A percentile compares a stretch with the other conserved stretches of the same genome.
Evolutionary conservation across 768 basidiomycete species (phyloP).

Genomic region (Xerocomellus amylosporus): DNA sequence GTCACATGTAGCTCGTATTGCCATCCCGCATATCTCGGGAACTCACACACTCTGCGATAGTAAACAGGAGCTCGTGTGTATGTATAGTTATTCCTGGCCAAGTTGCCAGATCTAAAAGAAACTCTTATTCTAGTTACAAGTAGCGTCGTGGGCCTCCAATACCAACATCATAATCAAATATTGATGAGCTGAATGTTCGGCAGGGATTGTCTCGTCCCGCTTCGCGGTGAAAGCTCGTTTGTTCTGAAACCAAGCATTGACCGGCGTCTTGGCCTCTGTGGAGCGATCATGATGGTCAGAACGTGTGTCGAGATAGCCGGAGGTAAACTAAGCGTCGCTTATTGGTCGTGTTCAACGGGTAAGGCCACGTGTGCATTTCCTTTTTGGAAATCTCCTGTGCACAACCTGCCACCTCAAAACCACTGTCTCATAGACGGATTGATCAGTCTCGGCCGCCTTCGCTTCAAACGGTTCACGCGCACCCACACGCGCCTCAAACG

Average conservation of each 20-base stretch:
- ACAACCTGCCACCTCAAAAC: no score
- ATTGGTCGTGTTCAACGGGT: no score
- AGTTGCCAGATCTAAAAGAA: neutral
- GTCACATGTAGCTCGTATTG: neutral
- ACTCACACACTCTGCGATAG: neutral
- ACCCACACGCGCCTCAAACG: no score
- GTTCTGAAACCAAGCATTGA: conserved; percentile 86
- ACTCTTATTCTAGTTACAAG: neutral
- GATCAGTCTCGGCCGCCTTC: no score
- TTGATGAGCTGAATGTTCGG: conserved; percentile 27
- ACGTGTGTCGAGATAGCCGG: neutral
- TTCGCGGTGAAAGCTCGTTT: conserved; percentile 83
- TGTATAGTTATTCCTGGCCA: conserved; percentile 23
- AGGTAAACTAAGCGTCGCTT: no score
- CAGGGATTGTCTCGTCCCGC: conserved; percentile 44
- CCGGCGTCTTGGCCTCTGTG: conserved; percentile 76
- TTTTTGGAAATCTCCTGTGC: no score
- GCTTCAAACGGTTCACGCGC: no score
- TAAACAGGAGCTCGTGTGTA: neutral
- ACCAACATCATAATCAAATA: no score
- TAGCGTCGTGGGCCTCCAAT: neutral
- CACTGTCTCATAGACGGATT: no score
- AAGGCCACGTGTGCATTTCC: no score
- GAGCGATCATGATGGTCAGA: conserved; percentile 1
- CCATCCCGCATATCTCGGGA: neutral